These are phyloP conservation scores for Hemileccinum impolitum DNA, from an alignment of 768 basidiomycete genomes.

Conservation along the genomic window DNA sequence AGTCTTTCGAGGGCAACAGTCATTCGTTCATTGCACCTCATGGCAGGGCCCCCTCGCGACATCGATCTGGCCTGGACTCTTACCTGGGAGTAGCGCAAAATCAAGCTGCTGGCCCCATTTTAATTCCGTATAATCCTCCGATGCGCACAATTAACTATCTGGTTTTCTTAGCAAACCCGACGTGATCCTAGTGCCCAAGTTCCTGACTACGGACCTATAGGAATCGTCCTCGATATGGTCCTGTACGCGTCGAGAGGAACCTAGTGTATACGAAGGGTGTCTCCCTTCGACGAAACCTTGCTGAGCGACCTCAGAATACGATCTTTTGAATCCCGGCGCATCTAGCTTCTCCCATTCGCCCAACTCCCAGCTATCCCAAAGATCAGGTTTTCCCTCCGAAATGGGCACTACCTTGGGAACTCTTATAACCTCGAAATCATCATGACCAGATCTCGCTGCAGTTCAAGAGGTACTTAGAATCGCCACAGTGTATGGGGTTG, in stretches of 20 bases:
- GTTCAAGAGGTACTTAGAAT: neutral
- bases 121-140: too few relatives aligned
- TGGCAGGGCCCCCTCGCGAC: too few relatives aligned
- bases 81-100: too few relatives aligned
- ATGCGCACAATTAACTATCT: too few relatives aligned
- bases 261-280: neutral
- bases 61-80: too few relatives aligned
- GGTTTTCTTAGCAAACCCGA: too few relatives aligned
- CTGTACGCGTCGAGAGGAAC: neutral
- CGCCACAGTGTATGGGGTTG: neutral
- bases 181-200: too few relatives aligned
- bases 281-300: slow-evolving; percentile 1
- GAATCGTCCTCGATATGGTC: slow-evolving; percentile 8
- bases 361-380: slow-evolving; percentile 3
- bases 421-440: slow-evolving; percentile 24
- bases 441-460: slow-evolving; percentile 11
- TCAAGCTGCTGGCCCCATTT: too few relatives aligned
- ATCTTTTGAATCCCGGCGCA: slow-evolving; percentile 7
- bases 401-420: slow-evolving; percentile 18
- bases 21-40: too few relatives aligned
- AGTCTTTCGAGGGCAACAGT: too few relatives aligned
- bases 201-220: slow-evolving; percentile 2
- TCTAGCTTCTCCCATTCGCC: slow-evolving; percentile 26
- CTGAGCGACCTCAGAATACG: slow-evolving; percentile 24
- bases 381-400: slow-evolving; percentile 5